A percentile compares a stretch with the other conserved stretches of the same genome.
phyloP scores from a whole-genome alignment of 108 stramenopile genomes.

The Chaetoceros muelleri region DNA sequence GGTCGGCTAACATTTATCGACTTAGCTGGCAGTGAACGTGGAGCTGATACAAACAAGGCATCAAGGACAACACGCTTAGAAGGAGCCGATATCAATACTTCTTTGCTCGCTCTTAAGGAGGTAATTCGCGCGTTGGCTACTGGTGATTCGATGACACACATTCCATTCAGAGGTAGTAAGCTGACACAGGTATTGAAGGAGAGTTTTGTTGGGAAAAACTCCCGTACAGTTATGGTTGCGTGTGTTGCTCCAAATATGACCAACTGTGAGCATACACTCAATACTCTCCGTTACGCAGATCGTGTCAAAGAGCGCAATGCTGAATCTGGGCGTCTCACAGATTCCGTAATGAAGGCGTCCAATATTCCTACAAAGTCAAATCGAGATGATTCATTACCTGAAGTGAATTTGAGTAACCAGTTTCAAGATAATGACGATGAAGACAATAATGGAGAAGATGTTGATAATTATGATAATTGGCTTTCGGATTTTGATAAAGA shows the following conservation, averaged over 20 bases:
- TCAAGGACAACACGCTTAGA: conserved; percentile 91
- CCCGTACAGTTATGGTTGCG: conserved; percentile 96
- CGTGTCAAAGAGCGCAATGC: conserved; percentile 88
- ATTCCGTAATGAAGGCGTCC: not conserved
- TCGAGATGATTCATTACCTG: not conserved
- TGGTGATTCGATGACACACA: conserved; percentile 78
- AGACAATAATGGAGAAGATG: conserved; percentile 14
- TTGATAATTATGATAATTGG: conserved; percentile 20
- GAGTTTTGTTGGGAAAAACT: conserved; percentile 85
- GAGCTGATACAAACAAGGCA: conserved; percentile 89
- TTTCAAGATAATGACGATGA: conserved; percentile 7
- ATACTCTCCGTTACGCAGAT: conserved; percentile 97
- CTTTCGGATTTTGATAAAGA: conserved; percentile 26
- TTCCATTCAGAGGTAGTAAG: conserved; percentile 97
- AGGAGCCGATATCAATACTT: conserved; percentile 98
- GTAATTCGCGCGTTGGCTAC: conserved; percentile 95
- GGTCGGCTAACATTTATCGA: conserved; percentile 93
- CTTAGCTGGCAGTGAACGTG: conserved; percentile 95
- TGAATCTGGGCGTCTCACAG: conserved; percentile 47
- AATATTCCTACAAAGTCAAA: not conserved
- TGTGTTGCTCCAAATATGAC: conserved; percentile 90
- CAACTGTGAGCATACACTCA: conserved; percentile 94
- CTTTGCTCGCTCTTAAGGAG: conserved; percentile 96
- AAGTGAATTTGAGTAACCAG: not conserved
- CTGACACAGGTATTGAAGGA: conserved; percentile 94